Evolutionary conservation across 108 stramenopile species (phyloP).

Genomic region (Nannochloropsis salina): DNA sequence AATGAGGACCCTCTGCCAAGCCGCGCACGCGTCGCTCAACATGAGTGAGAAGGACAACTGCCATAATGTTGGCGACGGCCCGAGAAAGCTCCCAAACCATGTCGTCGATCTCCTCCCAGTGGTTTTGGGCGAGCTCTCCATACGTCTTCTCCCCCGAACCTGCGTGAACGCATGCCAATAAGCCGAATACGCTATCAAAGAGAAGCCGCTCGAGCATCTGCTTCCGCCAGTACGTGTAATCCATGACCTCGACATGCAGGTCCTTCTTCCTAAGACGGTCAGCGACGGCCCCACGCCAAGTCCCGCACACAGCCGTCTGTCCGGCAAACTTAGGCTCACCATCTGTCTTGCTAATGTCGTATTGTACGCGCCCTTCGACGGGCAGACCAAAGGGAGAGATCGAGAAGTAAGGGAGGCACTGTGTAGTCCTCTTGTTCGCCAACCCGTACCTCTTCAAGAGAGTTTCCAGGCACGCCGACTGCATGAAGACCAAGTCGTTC

Average conservation of each 20-base stretch:
- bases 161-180: constrained; percentile 32
- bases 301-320: constrained; percentile 35
- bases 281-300: constrained; percentile 39
- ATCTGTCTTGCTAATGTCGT: background rate
- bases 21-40: background rate
- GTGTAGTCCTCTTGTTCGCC: constrained; percentile 8
- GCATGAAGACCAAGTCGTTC: constrained; percentile 40
- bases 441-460: constrained; percentile 34
- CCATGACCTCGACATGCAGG: constrained; percentile 21
- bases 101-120: constrained; percentile 19
- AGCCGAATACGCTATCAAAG: constrained; percentile 33
- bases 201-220: constrained; percentile 41
- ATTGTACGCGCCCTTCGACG: background rate
- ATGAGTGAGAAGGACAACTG: background rate
- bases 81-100: background rate
- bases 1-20: background rate
- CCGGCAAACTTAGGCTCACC: constrained; percentile 40
- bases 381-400: background rate
- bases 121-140: background rate
- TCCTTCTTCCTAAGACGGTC: constrained; percentile 23
- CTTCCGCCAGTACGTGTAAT: constrained; percentile 36
- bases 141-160: background rate
- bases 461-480: constrained; percentile 33
- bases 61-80: background rate
- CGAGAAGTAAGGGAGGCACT: constrained; percentile 2